Base-by-base conservation (phyloP, 352 stramenopile genomes). In the Pythium graminicola region DNA sequence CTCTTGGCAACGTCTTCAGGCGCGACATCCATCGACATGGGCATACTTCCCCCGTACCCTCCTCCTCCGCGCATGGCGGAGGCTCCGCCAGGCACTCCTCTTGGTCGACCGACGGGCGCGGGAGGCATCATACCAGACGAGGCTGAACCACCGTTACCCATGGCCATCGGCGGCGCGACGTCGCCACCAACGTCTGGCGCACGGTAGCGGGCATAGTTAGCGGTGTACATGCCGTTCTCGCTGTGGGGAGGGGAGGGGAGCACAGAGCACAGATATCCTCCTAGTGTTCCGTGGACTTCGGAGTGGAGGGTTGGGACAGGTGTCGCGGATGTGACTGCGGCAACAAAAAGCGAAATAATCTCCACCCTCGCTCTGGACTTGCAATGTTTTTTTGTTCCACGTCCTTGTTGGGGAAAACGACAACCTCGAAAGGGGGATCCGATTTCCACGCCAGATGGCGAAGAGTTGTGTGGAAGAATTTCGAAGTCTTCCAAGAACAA, bases 1-100 rank as follows among this genome's bases (percentile, higher is more conserved):
- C 44, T 55, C 23, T 61, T 61, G n/a, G 41, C 54, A 24, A 61
- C 36, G 17, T 61, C 54, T 31, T 61, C 44, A 39, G 54, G 54
- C n/a, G 54, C 42, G 31, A 61, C 20, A 4, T 56, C 40, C 19
- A 27, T 28, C 3, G 24, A 26, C 27, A 52, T 46, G 17, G 32
- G 23, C 13, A 46, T 16, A 6, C 24, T 28, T 0, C 8, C 10
- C 16, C 44, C 50, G 23, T 58, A 58, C 1, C 38, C 50, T 20
- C 29, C 36, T 44, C 41, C 50, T 36, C 51, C 20, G 16, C 22
- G 23, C 48, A 46, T 38, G 3, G 35, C 13, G 20, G 11, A 13
- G 5, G n/a, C 32, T 32, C 32, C 19, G 4, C 29, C 17, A 17
- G 50, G 50, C 29, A 29, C 27, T 14, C 51, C 42, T 3, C 50